phyloP scores from a whole-genome alignment of 2,329 filamentous ascomycete genomes.

The Hirsutella rhossiliensis region DNA sequence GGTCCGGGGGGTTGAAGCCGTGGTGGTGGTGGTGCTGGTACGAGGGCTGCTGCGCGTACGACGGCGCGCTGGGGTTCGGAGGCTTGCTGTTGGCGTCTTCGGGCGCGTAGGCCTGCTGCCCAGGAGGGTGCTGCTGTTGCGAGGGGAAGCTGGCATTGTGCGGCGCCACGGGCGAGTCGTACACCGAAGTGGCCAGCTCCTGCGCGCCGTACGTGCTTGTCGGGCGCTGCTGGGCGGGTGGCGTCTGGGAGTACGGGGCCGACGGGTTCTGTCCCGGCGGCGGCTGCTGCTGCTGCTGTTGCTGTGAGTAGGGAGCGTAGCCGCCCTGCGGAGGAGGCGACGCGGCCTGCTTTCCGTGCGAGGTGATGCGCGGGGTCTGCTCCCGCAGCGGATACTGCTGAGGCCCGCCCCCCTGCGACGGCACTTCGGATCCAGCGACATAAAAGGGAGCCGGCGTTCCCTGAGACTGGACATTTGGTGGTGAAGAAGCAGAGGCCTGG shows the following conservation, averaged over 20 bases:
- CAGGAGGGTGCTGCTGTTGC: constrained; percentile 20
- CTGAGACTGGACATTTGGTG: constrained; percentile 42
- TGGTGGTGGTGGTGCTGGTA: constrained; percentile 25
- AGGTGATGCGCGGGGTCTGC: constrained; percentile 34
- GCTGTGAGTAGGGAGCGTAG: constrained; percentile 27
- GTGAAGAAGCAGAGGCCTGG: constrained; percentile 24
- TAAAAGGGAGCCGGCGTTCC: constrained; percentile 52
- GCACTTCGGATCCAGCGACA: constrained; percentile 45
- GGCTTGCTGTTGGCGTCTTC: constrained; percentile 1
- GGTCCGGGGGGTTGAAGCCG: constrained; percentile 25
- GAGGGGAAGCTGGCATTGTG: constrained; percentile 32
- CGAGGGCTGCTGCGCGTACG: constrained; percentile 13
- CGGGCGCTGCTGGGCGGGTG: constrained; percentile 36
- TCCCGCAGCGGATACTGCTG: constrained; percentile 42
- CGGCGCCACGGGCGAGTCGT: constrained; percentile 57
- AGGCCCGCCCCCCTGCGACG: constrained; percentile 24
- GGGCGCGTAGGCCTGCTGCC: not conserved
- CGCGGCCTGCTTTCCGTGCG: constrained; percentile 34
- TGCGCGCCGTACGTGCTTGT: constrained; percentile 62
- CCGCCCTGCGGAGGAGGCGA: constrained; percentile 30
- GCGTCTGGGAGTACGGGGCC: constrained; percentile 31
- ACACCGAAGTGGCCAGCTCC: constrained; percentile 66
- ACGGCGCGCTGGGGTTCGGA: constrained; percentile 13
- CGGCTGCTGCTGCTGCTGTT: constrained; percentile 4
- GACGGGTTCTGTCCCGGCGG: constrained; percentile 7